Base-by-base conservation (phyloP, 2,329 filamentous ascomycete species). In the Penicillium capsulatum region DNA sequence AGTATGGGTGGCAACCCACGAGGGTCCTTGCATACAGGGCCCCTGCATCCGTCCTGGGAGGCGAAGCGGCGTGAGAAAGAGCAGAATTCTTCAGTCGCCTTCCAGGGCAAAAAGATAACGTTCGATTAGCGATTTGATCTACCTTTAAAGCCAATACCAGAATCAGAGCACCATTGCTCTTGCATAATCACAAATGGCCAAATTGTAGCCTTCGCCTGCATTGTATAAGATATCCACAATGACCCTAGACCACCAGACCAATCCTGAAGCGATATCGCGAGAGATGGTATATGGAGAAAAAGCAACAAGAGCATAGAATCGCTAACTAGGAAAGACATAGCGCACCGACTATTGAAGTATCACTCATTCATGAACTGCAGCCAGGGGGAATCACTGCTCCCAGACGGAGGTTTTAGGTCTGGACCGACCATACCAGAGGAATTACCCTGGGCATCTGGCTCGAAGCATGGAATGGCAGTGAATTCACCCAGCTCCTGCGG, bases 41-140 rank as follows among this genome's bases (percentile, higher is more conserved):
- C 74, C 4, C 50, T 83, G 51, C 80, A 83, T 72, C 80, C 80
- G 14, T 80, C 76, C 38, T 83, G 80, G 80, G 73, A 77, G 59
- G 80, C 80, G 5, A 77, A 76, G 19, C 78, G 75, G 65, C 70
- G 70, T 54, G 73, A 75, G 10, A 83, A 83, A 64, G 65, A 70
- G 44, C 69, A 70, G 55, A 60, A 59, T 22, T 64, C 68, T 17
- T 65, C 60, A 16, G 70, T 69, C 30, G 59, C 68, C n/a, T 79
- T 81, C 48, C 57, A 70, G 39, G 79, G 79, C 17, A 82, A 76
- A 68, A 82, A 81, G 66, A 71, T 81, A 34, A 71, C 72, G 6
- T 83, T 83, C 63, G 77, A 81, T 59, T 81, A 63, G 49, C 6
- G 31, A 34, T 22, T 5, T 22, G 19, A n/a, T 22, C 5, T 22